Evolutionary conservation across 345 rosid species (phyloP).

Genomic region (Jatropha curcas): DNA sequence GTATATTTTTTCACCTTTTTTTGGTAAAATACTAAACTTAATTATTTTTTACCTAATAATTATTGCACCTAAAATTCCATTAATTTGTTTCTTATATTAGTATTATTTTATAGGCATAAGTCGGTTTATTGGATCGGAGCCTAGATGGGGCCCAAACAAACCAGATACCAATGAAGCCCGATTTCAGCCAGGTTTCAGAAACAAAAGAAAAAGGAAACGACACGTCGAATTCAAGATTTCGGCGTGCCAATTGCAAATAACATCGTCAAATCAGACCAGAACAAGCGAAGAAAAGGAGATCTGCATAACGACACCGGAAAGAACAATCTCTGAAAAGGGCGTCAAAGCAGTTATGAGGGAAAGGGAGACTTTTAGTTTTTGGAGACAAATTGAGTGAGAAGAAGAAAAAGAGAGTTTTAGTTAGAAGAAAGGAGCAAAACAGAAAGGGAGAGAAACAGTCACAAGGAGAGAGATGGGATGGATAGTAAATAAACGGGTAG

Average conservation of each 20-base stretch:
- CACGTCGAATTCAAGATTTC: background rate
- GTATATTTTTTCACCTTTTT: too few relatives aligned
- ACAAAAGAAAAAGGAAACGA: background rate
- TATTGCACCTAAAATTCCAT: too few relatives aligned
- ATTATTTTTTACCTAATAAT: too few relatives aligned
- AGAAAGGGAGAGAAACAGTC: background rate
- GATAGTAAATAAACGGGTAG: slow-evolving; percentile 47
- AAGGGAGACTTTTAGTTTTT: background rate
- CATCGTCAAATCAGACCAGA: background rate
- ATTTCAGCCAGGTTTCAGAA: too few relatives aligned
- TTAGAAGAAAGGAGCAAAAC: background rate
- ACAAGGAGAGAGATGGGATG: slow-evolving; percentile 50
- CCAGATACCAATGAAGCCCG: too few relatives aligned
- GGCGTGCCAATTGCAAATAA: background rate
- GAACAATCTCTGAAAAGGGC: background rate
- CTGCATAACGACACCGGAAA: background rate
- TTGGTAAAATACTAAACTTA: too few relatives aligned
- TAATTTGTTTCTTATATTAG: too few relatives aligned
- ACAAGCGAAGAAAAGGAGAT: background rate
- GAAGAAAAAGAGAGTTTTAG: background rate
- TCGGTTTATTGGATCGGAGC: too few relatives aligned
- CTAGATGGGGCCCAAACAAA: too few relatives aligned
- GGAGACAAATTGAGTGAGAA: too few relatives aligned
- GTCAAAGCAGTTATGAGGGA: background rate
- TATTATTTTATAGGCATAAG: too few relatives aligned